Evolutionary conservation across 495 filamentous ascomycete genomes (phyloP), one percentile per base, ranked within the genome.

Genomic region (Aspergillus baeticus): DNA sequence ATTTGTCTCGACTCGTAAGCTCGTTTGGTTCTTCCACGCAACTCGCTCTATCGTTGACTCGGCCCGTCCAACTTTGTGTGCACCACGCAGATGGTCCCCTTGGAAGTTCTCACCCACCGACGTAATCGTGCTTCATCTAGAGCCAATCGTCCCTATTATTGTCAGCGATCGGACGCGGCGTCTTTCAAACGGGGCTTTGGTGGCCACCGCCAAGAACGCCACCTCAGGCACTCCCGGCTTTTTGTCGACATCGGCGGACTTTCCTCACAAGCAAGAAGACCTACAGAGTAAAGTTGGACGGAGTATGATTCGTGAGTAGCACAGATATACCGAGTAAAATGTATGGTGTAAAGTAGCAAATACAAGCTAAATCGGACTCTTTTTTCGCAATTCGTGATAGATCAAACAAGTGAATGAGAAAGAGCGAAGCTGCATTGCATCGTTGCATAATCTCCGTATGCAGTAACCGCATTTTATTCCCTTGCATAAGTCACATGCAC

Each of bases 151-250:
- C 20, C 6, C 5, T 11, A 29, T 1, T 22, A 31, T 41, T 22
- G 13, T 18, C n/a, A 37, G 37, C 37, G 35, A 49, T 56, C 45
- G 35, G 34, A 38, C 15, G 18, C 36, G 20, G 20, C 15, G 23
- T 26, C 23, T 41, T 18, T 49, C 20, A 42, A 42, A 23, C 21
- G 33, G 46, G 45, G 38, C 14, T 34, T 46, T 2, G 23, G 39
- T 55, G 52, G 58, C 52, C 38, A 53, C 58, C 47, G 58, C 58
- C 58, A 60, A 60, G 58, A 14, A 56, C 58, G 58, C 58, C 58
- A 60, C 58, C 26, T 41, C 58, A 60, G 58, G 58, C 58, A 60
- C 58, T 37, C 36, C 26, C 17, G 33, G 39, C 18, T 51, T 39
- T 22, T 33, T 15, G 26, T 33, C 26, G 18, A 42, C 36, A 15